Evolutionary conservation across 192 early-diverging fungal species (phyloP), one percentile per base, ranked within the genome.

Genomic region (Chytriomyces confervae): DNA sequence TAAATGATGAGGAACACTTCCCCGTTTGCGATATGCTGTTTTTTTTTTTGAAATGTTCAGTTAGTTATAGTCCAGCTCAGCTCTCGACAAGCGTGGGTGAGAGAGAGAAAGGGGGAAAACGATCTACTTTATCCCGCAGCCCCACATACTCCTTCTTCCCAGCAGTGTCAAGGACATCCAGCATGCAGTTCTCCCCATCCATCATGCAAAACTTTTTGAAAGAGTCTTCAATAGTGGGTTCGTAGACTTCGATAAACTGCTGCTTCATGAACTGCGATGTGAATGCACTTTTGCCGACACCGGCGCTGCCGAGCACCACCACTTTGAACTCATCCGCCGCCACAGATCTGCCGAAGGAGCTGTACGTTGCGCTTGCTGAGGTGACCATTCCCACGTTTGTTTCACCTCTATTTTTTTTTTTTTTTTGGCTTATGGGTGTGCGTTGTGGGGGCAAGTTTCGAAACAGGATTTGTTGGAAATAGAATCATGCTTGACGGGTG

Each of bases 151-250:
- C 91, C 60, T 91, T 87, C 62, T 93, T 90, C 61, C 95, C 95
- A 6, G 95, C 95, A 24, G 93, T 94, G 86, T 96, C 95, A 57
- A 96, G 89, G 60, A 84, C 68, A 76, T 96, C 95, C 48, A 96
- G 87, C 78, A 93, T 85, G 64, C 91, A 91, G 48, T 87, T 84
- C 64, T 91, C 85, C 53, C 85, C 86, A 71, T 96, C 93, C n/a
- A 96, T 90, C 50, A 89, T 85, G 63, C 91, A 90, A 75, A 93
- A 88, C 77, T 95, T 95, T 72, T 92, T 85, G 83, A 95, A 96
- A 4, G 72, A 76, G 75, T 86, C 85, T 66, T 86, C 85, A 60
- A 86, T 86, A 29, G 85, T 86, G 10, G 85, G 85, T 61, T 86
- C 85, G 47, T 86, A 84, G 44, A 80, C 66, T 75, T 87, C 83